A percentile compares a stretch with the other conserved stretches of the same genome.
Conservation (phyloP, 345 rosid species). For the Laguncularia racemosa region DNA sequence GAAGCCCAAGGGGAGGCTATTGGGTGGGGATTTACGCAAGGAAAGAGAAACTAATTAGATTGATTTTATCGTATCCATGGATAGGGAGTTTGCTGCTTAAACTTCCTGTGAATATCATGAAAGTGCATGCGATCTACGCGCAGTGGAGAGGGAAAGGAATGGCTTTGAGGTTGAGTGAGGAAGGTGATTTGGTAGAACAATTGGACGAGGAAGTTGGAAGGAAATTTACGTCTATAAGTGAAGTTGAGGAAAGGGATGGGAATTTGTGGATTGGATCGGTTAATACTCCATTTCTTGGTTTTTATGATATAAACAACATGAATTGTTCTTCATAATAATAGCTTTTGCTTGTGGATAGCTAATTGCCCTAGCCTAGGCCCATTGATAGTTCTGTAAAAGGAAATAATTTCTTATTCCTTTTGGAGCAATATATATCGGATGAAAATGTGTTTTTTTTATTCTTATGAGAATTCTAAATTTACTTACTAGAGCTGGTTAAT, state of each 20-base stretch:
- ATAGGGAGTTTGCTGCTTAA: slow-evolving; percentile 35
- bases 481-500: too few species aligned
- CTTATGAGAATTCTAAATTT: too few species aligned
- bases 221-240: slow-evolving; percentile 44
- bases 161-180: slow-evolving; percentile 59
- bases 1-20: slow-evolving; percentile 50
- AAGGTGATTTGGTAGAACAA: slow-evolving; percentile 42
- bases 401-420: too few species aligned
- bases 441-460: too few species aligned
- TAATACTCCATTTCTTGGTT: slow-evolving; percentile 41
- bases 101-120: slow-evolving; percentile 37
- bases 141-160: slow-evolving; percentile 40
- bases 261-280: slow-evolving; percentile 49
- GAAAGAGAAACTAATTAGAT: slow-evolving; percentile 23
- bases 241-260: slow-evolving; percentile 47
- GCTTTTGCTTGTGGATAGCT: too few species aligned
- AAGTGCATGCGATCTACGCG: slow-evolving; percentile 21
- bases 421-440: too few species aligned
- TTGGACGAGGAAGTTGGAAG: slow-evolving; percentile 26
- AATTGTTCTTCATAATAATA: too few species aligned
- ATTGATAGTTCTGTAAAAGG: too few species aligned
- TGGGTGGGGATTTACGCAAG: slow-evolving; percentile 62
- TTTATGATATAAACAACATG: slow-evolving; percentile 8
- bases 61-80: slow-evolving; percentile 35
- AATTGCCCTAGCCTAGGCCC: too few species aligned